Percentiles rank a stretch among this genome's conserved stretches.
Conservation (phyloP, 768 basidiomycete species). For the Boletus patriciae region DNA sequence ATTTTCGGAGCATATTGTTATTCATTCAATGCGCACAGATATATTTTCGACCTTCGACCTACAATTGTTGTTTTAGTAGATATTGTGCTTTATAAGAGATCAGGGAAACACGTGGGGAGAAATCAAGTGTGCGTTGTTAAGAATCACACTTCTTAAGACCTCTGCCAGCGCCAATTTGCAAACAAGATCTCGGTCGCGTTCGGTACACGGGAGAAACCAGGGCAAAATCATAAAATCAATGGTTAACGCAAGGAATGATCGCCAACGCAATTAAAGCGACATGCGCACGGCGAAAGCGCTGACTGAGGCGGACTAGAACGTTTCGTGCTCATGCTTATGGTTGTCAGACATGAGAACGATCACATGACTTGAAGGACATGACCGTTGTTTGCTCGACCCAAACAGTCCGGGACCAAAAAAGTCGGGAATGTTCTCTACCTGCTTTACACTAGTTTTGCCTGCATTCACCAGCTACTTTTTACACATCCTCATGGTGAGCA, state of each 20-base stretch:
- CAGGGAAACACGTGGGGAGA: not conserved
- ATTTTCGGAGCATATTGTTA: conserved; percentile 11
- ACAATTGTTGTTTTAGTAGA: conserved; percentile 24
- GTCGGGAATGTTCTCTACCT: conserved; percentile 8
- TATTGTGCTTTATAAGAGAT: conserved; percentile 1
- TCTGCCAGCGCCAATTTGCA: not conserved
- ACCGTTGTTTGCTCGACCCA: conserved; percentile 29
- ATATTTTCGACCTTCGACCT: conserved; percentile 25
- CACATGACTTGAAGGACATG: conserved; percentile 12
- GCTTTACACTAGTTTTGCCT: conserved; percentile 26
- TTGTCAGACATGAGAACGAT: no score
- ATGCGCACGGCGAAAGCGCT: not conserved
- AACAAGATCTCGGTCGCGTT: not conserved
- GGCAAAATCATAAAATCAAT: not conserved
- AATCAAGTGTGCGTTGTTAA: no score
- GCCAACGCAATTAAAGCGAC: not conserved
- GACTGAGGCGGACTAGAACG: no score
- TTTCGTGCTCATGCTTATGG: conserved; percentile 17
- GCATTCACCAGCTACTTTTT: conserved; percentile 6
- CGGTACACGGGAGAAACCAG: not conserved
- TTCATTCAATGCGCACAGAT: conserved; percentile 20
- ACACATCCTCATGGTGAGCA: conserved; percentile 30
- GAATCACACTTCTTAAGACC: not conserved
- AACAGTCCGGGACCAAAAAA: conserved; percentile 26
- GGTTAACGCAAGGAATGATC: not conserved